A percentile compares a stretch with the other conserved stretches of the same genome.
Evolutionary conservation across 1,284 basidiomycete species (phyloP).

Genomic region (Hypsizygus ulmarius): DNA sequence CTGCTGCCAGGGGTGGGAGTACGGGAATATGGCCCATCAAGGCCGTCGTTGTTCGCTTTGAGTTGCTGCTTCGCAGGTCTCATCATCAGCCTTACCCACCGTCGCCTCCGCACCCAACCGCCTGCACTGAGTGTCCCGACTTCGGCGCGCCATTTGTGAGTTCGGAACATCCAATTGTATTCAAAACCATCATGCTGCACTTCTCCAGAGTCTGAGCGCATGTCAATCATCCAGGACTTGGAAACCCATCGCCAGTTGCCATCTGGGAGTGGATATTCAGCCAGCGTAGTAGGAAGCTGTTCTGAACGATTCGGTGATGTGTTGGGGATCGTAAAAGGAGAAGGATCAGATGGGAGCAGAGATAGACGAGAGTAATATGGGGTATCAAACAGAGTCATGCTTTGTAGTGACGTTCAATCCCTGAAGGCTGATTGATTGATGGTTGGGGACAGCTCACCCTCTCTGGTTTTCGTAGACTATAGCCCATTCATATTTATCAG

Average conservation of each 20-base stretch:
- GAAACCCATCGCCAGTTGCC: constrained; percentile 81
- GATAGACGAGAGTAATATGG: constrained; percentile 69
- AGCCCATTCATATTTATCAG: constrained; percentile 70
- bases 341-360: constrained; percentile 71
- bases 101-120: constrained; percentile 69
- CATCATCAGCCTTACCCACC: constrained; percentile 81
- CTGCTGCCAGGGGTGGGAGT: constrained; percentile 4
- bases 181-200: constrained; percentile 82
- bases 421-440: background rate
- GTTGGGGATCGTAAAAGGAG: constrained; percentile 66
- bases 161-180: constrained; percentile 75
- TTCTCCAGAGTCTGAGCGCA: constrained; percentile 68
- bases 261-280: constrained; percentile 74
- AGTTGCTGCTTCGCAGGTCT: constrained; percentile 42
- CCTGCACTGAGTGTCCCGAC: constrained; percentile 58
- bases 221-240: constrained; percentile 80
- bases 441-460: constrained; percentile 47
- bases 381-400: constrained; percentile 69
- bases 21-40: constrained; percentile 2
- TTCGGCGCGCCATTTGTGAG: constrained; percentile 59
- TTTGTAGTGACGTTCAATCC: background rate
- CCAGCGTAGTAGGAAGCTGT: constrained; percentile 55
- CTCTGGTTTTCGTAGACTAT: constrained; percentile 72
- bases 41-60: constrained; percentile 10
- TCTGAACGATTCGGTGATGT: constrained; percentile 36